Evolutionary conservation across 768 basidiomycete genomes (phyloP).

Genomic region (Boletus speciosus): DNA sequence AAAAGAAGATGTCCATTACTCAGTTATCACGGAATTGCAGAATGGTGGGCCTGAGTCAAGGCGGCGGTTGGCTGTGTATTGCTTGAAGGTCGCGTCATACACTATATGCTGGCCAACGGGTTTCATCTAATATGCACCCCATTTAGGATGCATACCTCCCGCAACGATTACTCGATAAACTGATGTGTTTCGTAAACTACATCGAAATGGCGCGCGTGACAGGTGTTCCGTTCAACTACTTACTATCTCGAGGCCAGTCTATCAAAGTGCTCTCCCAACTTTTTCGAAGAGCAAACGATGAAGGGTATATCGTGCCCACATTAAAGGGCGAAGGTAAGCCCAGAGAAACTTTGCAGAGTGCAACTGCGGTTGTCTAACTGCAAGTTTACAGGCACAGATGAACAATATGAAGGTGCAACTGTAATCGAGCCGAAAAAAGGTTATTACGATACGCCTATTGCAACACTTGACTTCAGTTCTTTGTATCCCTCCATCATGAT

Average conservation of each 20-base stretch:
- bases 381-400: slow-evolving; percentile 64
- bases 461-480: slow-evolving; percentile 97
- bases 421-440: slow-evolving; percentile 97
- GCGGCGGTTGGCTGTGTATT: slow-evolving; percentile 92
- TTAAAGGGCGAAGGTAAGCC: slow-evolving; percentile 75
- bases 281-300: slow-evolving; percentile 87
- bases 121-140: not conserved
- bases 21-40: slow-evolving; percentile 96
- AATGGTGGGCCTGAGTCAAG: slow-evolving; percentile 94
- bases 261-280: slow-evolving; percentile 98
- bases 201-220: slow-evolving; percentile 99
- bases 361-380: not conserved
- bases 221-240: slow-evolving; percentile 97
- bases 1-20: slow-evolving; percentile 98
- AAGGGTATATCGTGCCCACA: slow-evolving; percentile 86
- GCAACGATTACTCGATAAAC: slow-evolving; percentile 91
- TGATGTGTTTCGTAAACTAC: slow-evolving; percentile 99
- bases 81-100: slow-evolving; percentile 69
- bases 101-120: not conserved
- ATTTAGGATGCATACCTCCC: slow-evolving; percentile 94
- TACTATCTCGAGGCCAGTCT: slow-evolving; percentile 91
- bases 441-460: slow-evolving; percentile 95
- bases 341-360: not conserved
- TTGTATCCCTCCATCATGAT: slow-evolving; percentile 99
- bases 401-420: slow-evolving; percentile 98